These are phyloP conservation scores for Gonium pectorale DNA, from an alignment of 139 green algal species.

Conservation along the genomic window DNA sequence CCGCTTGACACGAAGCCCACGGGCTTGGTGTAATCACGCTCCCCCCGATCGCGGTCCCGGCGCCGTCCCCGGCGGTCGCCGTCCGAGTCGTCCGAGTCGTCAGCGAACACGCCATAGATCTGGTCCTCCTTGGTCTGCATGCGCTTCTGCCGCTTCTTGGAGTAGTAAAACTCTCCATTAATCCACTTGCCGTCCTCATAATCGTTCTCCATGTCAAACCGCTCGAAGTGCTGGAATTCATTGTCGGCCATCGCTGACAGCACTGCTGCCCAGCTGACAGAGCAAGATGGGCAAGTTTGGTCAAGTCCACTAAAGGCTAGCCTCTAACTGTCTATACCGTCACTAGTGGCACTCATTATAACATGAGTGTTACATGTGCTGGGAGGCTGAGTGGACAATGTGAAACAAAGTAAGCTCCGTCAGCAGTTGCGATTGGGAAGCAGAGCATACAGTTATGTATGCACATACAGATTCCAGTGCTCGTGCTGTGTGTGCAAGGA, in stretches of 20 bases:
- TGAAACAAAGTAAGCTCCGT: too few species aligned
- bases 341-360: too few species aligned
- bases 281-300: too few species aligned
- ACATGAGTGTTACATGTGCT: too few species aligned
- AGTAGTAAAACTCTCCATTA: conserved; percentile 88
- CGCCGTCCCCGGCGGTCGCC: conserved; percentile 38
- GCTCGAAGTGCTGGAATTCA: conserved; percentile 39
- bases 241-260: conserved; percentile 34
- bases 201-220: conserved; percentile 75
- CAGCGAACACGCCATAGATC: conserved; percentile 90
- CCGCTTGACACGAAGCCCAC: conserved; percentile 90
- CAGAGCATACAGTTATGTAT: too few species aligned
- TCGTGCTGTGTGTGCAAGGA: too few species aligned
- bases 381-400: too few species aligned
- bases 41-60: conserved; percentile 19
- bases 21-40: conserved; percentile 66
- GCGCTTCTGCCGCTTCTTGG: conserved; percentile 70
- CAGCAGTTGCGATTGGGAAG: too few species aligned
- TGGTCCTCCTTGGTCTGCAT: conserved; percentile 87
- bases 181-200: conserved; percentile 89
- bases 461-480: too few species aligned
- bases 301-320: too few species aligned
- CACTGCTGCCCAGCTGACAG: too few species aligned
- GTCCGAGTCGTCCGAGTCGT: conserved; percentile 53
- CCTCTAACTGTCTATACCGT: too few species aligned